Conservation (phyloP, 306 rosid genomes). For the Prunus salicina region DNA sequence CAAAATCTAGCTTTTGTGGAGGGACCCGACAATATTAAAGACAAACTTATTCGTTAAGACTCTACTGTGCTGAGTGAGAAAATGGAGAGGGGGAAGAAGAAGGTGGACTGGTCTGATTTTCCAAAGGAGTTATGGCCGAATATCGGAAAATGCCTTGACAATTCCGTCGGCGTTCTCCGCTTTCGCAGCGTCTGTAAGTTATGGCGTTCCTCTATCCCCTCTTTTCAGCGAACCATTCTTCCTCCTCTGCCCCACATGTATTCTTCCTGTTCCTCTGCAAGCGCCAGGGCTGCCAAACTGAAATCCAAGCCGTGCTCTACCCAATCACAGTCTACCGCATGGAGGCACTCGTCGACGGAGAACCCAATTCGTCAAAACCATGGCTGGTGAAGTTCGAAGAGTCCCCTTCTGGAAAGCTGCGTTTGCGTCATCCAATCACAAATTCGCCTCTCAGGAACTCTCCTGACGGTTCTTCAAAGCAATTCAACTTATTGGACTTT, state of each 20-base stretch:
- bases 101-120: constrained; percentile 43
- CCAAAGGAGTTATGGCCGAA: constrained; percentile 47
- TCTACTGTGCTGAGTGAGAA: no score
- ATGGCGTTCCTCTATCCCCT: constrained; percentile 43
- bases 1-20: no score
- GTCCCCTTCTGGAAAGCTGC: constrained; percentile 13
- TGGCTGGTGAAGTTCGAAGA: constrained; percentile 34
- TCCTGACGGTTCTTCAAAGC: neutral
- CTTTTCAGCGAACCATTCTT: constrained; percentile 24
- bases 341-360: constrained; percentile 7
- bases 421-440: constrained; percentile 36
- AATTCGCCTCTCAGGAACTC: constrained; percentile 19
- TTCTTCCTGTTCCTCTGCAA: neutral
- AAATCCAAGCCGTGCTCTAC: neutral
- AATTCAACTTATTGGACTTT: constrained; percentile 29
- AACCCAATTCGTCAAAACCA: neutral
- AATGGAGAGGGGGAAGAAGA: neutral
- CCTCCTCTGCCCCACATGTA: constrained; percentile 27
- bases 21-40: no score
- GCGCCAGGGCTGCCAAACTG: neutral
- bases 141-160: constrained; percentile 38
- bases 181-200: constrained; percentile 49
- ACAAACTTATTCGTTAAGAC: neutral
- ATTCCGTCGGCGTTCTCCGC: constrained; percentile 40
- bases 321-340: constrained; percentile 37